These are phyloP conservation scores for Solanum neorickii DNA, from an alignment of 257 asterid genomes.

Conservation along the genomic window DNA sequence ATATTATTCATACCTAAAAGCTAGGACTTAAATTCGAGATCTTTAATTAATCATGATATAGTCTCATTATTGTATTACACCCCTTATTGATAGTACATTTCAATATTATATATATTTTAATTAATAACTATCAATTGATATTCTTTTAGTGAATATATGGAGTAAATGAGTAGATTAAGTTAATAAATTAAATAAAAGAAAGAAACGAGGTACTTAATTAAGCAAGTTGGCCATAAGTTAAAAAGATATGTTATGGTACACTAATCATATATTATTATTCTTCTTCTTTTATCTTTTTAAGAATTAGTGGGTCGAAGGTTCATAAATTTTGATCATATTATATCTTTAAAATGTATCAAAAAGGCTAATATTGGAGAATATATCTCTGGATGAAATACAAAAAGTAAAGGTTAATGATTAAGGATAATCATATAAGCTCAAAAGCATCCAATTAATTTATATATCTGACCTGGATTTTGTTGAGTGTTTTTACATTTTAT, in stretches of 20 bases:
- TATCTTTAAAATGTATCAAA: background rate
- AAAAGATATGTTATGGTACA: background rate
- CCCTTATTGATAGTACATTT: no score
- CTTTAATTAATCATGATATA: no score
- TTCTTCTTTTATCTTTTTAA: background rate
- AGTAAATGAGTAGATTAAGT: background rate
- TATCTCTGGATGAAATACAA: background rate
- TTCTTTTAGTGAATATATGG: background rate
- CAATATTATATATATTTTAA: no score
- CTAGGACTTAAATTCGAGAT: accelerated
- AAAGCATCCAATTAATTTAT: background rate
- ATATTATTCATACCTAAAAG: accelerated
- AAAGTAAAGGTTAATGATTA: background rate
- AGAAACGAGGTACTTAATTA: background rate
- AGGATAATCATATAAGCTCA: background rate
- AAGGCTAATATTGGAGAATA: background rate
- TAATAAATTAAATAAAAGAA: background rate
- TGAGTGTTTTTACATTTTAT: background rate
- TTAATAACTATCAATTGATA: no score
- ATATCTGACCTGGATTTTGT: background rate
- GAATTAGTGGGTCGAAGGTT: background rate
- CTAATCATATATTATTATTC: background rate
- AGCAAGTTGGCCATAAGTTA: background rate
- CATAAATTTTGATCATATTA: background rate
- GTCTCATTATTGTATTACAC: no score